Conservation (phyloP, 2,329 filamentous ascomycete genomes). For the Claviceps sp. region DNA sequence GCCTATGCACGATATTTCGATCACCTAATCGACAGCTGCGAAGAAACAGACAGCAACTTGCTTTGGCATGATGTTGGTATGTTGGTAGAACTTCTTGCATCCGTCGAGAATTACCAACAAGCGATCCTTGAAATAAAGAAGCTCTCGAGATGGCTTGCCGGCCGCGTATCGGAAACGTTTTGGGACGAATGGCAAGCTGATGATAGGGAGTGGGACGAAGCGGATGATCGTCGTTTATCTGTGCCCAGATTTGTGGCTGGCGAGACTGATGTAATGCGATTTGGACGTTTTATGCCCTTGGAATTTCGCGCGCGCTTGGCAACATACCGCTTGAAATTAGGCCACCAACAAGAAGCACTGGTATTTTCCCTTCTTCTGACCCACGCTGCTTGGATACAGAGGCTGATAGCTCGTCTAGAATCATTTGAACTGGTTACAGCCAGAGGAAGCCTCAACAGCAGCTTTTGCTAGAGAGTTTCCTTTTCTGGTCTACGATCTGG, state of each 20-base stretch:
- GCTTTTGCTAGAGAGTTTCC: conserved; percentile 50
- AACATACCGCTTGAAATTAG: conserved; percentile 63
- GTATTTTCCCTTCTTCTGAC: conserved; percentile 30
- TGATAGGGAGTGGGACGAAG: conserved; percentile 79
- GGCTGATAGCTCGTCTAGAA: conserved; percentile 23
- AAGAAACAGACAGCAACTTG: conserved; percentile 23
- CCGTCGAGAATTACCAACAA: conserved; percentile 45
- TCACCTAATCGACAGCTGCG: conserved; percentile 22
- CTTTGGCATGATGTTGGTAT: conserved; percentile 76
- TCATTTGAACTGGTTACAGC: conserved; percentile 59
- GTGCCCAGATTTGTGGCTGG: conserved; percentile 47
- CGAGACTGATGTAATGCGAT: conserved; percentile 40
- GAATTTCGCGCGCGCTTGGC: conserved; percentile 78
- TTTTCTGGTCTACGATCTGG: conserved; percentile 64
- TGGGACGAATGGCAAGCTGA: conserved; percentile 65
- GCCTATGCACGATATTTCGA: conserved; percentile 37
- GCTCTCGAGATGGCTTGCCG: conserved; percentile 70
- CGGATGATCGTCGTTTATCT: conserved; percentile 51
- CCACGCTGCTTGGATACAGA: not conserved
- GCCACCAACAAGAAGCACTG: conserved; percentile 57
- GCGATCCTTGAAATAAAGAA: conserved; percentile 58
- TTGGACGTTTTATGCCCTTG: conserved; percentile 62
- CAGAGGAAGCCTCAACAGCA: conserved; percentile 35
- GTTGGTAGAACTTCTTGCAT: conserved; percentile 68
- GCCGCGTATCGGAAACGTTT: conserved; percentile 55